Percentiles rank a stretch among this genome's conserved stretches.
Conservation (phyloP, 2,329 filamentous ascomycete species). For the Fusarium duplospermum region DNA sequence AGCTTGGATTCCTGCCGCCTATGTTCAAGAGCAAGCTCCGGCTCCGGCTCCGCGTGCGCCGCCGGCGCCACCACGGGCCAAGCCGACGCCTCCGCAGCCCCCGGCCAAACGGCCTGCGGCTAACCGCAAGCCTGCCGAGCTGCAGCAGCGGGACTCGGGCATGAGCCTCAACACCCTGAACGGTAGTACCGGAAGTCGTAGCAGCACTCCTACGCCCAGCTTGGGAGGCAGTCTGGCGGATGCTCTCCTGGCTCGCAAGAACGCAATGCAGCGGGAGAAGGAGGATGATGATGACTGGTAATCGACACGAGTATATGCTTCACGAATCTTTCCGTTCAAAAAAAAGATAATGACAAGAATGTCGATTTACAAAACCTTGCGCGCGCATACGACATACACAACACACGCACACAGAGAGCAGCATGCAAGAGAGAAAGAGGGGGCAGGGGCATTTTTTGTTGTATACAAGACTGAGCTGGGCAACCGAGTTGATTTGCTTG, state of each 20-base stretch:
- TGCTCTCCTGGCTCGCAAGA: slow-evolving; percentile 80
- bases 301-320: slow-evolving; percentile 42
- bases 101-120: slow-evolving; percentile 83
- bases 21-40: slow-evolving; percentile 85
- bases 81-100: slow-evolving; percentile 80
- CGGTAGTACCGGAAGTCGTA: slow-evolving; percentile 71
- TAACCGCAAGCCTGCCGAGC: slow-evolving; percentile 76
- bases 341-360: slow-evolving; percentile 27
- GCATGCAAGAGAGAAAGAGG: slow-evolving; percentile 21
- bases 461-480: slow-evolving; percentile 44
- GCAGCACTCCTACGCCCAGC: slow-evolving; percentile 77
- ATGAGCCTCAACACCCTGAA: slow-evolving; percentile 70
- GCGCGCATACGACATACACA: slow-evolving; percentile 12
- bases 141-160: slow-evolving; percentile 78
- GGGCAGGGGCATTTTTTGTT: slow-evolving; percentile 32
- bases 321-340: slow-evolving; percentile 32
- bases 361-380: slow-evolving; percentile 20
- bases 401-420: background rate
- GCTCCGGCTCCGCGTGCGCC: slow-evolving; percentile 63
- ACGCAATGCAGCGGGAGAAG: slow-evolving; percentile 77
- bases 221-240: slow-evolving; percentile 81
- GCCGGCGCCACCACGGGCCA: slow-evolving; percentile 72
- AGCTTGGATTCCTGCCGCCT: slow-evolving; percentile 94
- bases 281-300: slow-evolving; percentile 80
- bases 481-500: slow-evolving; percentile 38